Conservation (phyloP, 495 filamentous ascomycete genomes). For the Talaromyces trachyspermus region DNA sequence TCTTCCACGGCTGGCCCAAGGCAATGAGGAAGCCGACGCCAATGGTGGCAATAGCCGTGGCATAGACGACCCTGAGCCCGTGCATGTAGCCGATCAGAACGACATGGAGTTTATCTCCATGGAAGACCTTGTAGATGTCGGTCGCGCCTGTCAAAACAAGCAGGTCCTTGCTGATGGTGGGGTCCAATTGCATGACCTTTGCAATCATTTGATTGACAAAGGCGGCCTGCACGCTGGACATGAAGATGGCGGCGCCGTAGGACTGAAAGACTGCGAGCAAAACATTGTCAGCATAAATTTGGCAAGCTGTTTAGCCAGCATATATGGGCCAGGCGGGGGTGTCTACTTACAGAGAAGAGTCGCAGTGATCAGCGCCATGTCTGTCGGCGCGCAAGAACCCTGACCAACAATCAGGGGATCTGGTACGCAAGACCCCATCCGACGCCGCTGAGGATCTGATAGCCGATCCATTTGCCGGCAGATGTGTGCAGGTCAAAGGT, state of each 20-base stretch:
- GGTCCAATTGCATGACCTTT: conserved; percentile 31
- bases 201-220: conserved; percentile 52
- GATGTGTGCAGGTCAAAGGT: conserved; percentile 17
- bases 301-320: conserved; percentile 19
- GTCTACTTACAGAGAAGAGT: conserved; percentile 24
- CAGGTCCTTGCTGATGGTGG: conserved; percentile 32
- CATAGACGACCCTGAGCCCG: too few species aligned
- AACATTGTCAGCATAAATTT: conserved; percentile 50
- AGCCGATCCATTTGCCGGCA: conserved; percentile 19
- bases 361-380: conserved; percentile 29
- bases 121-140: conserved; percentile 41
- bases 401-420: conserved; percentile 41
- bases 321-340: conserved; percentile 26
- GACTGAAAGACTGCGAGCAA: conserved; percentile 64
- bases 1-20: too few species aligned
- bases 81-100: too few species aligned
- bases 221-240: conserved; percentile 54
- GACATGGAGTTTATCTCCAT: too few species aligned
- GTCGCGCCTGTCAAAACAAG: conserved; percentile 55
- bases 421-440: conserved; percentile 49
- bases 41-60: too few species aligned
- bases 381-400: conserved; percentile 16
- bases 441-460: conserved; percentile 46
- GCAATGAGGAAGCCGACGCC: too few species aligned
- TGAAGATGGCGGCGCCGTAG: conserved; percentile 60